Conservation (phyloP, 2,329 filamentous ascomycete genomes). For the Sclerotiophoma versabilis region DNA sequence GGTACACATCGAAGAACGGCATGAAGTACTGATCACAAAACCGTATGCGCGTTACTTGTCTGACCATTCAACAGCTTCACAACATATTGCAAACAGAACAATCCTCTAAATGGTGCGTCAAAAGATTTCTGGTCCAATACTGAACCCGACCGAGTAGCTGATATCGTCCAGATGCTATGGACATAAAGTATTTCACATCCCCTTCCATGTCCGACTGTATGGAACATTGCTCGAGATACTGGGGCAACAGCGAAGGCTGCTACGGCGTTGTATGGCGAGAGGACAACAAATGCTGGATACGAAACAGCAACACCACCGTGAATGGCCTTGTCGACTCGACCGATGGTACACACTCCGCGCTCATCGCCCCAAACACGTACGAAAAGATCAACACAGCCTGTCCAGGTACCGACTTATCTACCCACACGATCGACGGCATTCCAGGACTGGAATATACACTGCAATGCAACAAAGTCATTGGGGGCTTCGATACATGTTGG, state of each 20-base stretch:
- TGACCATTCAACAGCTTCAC: conserved; percentile 27
- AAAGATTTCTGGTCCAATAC: neutral
- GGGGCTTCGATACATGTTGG: conserved; percentile 28
- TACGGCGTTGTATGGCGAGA: conserved; percentile 38
- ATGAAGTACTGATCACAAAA: conserved; percentile 17
- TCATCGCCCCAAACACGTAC: conserved; percentile 31
- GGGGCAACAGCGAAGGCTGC: conserved; percentile 40
- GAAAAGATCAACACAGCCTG: conserved; percentile 28
- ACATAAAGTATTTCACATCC: conserved; percentile 19
- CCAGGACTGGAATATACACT: conserved; percentile 38
- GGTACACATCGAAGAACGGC: conserved; percentile 39
- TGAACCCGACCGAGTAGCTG: no score
- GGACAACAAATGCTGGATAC: conserved; percentile 36
- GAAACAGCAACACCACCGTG: conserved; percentile 31
- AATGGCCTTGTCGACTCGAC: conserved; percentile 8
- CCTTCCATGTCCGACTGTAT: conserved; percentile 35
- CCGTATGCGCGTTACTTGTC: neutral
- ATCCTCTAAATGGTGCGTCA: conserved; percentile 35
- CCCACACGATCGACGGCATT: conserved; percentile 29
- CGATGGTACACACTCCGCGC: conserved; percentile 29
- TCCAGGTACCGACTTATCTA: conserved; percentile 30
- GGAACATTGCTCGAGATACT: conserved; percentile 43
- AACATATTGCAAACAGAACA: conserved; percentile 39
- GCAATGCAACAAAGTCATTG: conserved; percentile 38
- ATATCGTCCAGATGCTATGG: conserved; percentile 9